A percentile compares a stretch with the other conserved stretches of the same genome.
phyloP scores from a whole-genome alignment of 306 rosid genomes.

The Trifolium pratense region DNA sequence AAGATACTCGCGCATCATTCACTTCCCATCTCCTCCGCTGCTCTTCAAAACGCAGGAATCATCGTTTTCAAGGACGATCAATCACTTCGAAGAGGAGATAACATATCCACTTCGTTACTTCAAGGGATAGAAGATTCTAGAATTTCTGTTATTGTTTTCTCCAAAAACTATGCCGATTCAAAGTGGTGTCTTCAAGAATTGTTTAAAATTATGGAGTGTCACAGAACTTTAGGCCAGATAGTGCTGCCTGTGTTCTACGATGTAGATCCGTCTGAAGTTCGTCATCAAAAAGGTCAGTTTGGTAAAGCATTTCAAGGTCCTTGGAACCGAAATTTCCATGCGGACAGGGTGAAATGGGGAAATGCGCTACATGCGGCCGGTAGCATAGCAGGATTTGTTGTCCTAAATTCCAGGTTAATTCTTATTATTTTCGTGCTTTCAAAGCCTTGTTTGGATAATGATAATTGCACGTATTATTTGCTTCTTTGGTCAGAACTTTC shows the following conservation, averaged over 20 bases:
- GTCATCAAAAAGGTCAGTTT: not conserved
- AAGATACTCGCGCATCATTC: not conserved
- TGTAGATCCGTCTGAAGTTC: constrained; percentile 6
- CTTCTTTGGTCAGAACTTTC: no score
- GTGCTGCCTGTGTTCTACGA: constrained; percentile 32
- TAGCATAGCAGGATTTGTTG: not conserved
- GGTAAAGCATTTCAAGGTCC: constrained; percentile 10
- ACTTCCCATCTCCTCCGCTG: not conserved
- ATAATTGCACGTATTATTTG: no score
- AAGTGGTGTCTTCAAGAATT: constrained; percentile 15
- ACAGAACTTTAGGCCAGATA: not conserved
- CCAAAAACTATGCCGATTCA: constrained; percentile 1
- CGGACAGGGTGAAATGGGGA: no score
- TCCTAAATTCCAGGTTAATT: not conserved
- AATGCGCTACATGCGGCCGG: not conserved
- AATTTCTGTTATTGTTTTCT: constrained; percentile 9
- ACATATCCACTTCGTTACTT: not conserved
- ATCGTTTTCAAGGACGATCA: not conserved
- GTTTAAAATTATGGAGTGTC: not conserved
- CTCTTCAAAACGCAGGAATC: not conserved
- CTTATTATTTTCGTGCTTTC: no score
- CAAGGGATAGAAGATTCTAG: not conserved
- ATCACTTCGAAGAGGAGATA: not conserved
- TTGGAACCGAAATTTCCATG: no score
- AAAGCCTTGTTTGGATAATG: no score